Evolutionary conservation across 2,329 filamentous ascomycete species (phyloP).

Genomic region (Coleophoma cylindrospora): DNA sequence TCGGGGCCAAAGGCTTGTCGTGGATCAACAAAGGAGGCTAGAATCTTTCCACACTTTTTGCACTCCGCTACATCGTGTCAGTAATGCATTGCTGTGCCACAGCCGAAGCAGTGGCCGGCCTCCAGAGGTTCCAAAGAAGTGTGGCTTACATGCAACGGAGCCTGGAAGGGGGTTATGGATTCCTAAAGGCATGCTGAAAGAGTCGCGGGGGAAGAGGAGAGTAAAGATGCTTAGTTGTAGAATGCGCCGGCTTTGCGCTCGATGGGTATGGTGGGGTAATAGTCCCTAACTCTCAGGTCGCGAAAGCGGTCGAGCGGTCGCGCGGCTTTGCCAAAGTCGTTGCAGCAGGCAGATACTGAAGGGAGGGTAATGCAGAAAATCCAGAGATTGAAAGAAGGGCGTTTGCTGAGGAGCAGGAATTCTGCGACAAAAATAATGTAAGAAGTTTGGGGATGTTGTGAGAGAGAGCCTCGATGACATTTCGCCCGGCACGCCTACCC

Average conservation of each 20-base stretch:
- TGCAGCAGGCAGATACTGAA: background rate
- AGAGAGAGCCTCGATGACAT: too few relatives aligned
- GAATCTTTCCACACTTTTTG: constrained; percentile 93
- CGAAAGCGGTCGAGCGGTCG: background rate
- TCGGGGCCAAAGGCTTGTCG: constrained; percentile 91
- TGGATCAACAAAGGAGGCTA: constrained; percentile 91
- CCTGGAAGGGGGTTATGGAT: constrained; percentile 63
- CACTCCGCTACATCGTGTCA: constrained; percentile 69
- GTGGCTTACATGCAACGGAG: constrained; percentile 60
- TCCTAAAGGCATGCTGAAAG: constrained; percentile 40
- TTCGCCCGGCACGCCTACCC: too few relatives aligned
- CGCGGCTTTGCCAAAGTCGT: background rate
- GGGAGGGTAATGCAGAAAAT: background rate
- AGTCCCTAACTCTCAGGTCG: background rate
- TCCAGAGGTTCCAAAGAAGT: constrained; percentile 5
- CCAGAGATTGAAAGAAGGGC: too few relatives aligned
- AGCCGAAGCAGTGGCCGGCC: constrained; percentile 9
- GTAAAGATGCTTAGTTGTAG: background rate
- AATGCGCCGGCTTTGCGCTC: background rate
- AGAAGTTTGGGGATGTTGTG: too few relatives aligned
- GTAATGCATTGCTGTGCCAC: constrained; percentile 12
- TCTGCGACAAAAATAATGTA: too few relatives aligned
- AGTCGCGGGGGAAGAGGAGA: background rate
- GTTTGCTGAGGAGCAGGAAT: too few relatives aligned
- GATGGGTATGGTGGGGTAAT: background rate